Conservation (phyloP, 2,329 filamentous ascomycete genomes). For the Penicillium sp. region DNA sequence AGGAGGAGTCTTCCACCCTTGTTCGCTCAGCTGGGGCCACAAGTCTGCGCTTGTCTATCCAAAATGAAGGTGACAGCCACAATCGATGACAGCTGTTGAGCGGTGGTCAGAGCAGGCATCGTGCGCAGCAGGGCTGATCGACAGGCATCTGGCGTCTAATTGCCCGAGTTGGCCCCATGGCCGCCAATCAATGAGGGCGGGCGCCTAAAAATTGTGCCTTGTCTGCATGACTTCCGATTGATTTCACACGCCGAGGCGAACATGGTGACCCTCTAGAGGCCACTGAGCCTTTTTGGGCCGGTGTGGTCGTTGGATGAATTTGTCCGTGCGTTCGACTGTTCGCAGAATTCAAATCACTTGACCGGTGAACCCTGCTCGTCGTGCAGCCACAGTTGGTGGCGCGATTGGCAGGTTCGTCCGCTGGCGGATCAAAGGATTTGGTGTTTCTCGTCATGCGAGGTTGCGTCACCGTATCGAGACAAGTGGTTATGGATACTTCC, state of each 20-base stretch:
- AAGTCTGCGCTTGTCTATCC: constrained; percentile 1
- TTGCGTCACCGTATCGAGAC: not conserved
- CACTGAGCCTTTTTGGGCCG: not conserved
- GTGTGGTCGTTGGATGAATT: constrained; percentile 3
- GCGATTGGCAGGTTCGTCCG: not conserved
- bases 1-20: constrained; percentile 16
- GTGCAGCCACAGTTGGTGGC: constrained; percentile 22
- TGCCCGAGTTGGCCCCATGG: constrained; percentile 15
- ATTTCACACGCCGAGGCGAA: constrained; percentile 8
- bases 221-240: constrained; percentile 15
- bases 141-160: constrained; percentile 21
- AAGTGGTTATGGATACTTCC: not conserved
- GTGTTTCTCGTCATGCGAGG: not conserved
- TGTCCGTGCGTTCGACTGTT: constrained; percentile 19
- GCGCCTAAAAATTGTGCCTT: constrained; percentile 26
- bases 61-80: not conserved
- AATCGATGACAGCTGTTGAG: constrained; percentile 20
- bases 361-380: constrained; percentile 19
- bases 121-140: constrained; percentile 9
- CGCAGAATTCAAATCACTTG: constrained; percentile 18
- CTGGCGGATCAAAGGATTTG: constrained; percentile 18
- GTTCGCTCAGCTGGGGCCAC: constrained; percentile 14
- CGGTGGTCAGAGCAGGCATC: constrained; percentile 9
- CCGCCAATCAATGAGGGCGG: constrained; percentile 24
- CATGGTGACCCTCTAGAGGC: not conserved